Base-by-base conservation (phyloP, 1,284 basidiomycete genomes). In the Agaricales sp. region DNA sequence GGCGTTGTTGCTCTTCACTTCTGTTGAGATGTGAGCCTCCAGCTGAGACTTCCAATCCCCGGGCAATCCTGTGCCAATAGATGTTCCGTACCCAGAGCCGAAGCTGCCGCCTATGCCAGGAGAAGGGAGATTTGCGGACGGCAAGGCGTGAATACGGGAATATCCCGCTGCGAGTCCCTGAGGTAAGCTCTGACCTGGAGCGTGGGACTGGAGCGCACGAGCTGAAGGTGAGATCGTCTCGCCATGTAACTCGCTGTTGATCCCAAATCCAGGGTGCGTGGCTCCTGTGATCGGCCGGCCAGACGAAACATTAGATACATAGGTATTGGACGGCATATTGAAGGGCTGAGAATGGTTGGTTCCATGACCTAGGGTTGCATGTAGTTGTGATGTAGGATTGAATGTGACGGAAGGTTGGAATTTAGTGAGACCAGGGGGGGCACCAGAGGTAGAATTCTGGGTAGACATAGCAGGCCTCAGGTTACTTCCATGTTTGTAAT, bases 121-220 rank as follows among this genome's bases (percentile, higher is more conserved):
- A 58, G 60, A 75, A 55, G 57, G 66, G 51, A 56, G 62, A 59
- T 50, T 68, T 16, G 66, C 63, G 14, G 75, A 75, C 0, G 80
- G 82, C 19, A 81, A 63, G 1, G 88, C 81, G 57, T 92, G 89
- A 53, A 92, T 82, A 43, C 89, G 73, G 43, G 87, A 90, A 61
- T 89, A 82, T 2, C 90, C 90, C 0, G 89, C 89, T 0, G 89
- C 89, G 20, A 92, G 71, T 30, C 89, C 89, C 54, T 92, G 88
- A 1, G 90, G 89, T n/a, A 92, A 70, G 64, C 81, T 85, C 63
- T 91, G 88, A 0, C 88, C 88, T 0, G 89, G 88, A 1, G 87
- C 87, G 55, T 92, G 89, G 11, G 78, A 67, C 58, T 87, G 84
- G 26, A 87, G 66, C 1, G 85, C 86, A 16, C 80, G 73, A 18